Base-by-base conservation (phyloP, 2,329 filamentous ascomycete genomes). In the Orbilia ellipsospora region DNA sequence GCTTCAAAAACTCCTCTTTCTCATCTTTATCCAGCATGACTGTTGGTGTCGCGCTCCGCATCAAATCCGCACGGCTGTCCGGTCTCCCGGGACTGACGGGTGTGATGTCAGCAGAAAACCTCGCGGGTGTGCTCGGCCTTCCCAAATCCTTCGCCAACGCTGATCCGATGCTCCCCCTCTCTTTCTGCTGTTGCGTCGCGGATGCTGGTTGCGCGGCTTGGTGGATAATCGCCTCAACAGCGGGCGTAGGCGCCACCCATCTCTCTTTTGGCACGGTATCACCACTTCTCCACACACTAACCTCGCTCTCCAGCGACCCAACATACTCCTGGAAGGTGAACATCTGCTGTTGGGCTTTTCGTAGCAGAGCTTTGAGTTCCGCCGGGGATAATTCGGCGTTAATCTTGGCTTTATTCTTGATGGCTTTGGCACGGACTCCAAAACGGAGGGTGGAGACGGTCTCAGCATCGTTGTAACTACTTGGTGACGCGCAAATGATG, bases 371-470 rank as follows among this genome's bases (percentile, higher is more conserved):
- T 84, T 98, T 99, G 85, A 99, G 89, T 83, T 99, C 95, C 12
- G 93, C 89, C 54, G 95, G 95, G 80, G 94, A 98, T 80, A 99
- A 88, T 83, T 99, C 95, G 54, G 94, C 94, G 82, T 99, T 99
- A 87, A 99, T 91, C 90, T 98, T 99, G 69, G 97, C 93, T 86
- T 99, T 99, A 73, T 96, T 99, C 84, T 98, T 96, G 81, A 99
- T 99, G 80, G 99, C 99, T 88, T 99, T 99, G 73, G 95, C 95
- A 79, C 95, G 88, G 83, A 99, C 98, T 63, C 95, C 95, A 81
- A 99, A 99, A 79, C 95, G 91, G 16, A 99, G 86, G 0, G 95
- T 99, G 82, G 99, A 99, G 80, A 99, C 94, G 0, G 94, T 97
- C 83, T 99, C 95, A 82, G 99, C 95, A 80, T 95, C 99, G 83